A percentile compares a stretch with the other conserved stretches of the same genome.
Evolutionary conservation across 768 basidiomycete genomes (phyloP).

Genomic region (Lactarius hengduanensis): DNA sequence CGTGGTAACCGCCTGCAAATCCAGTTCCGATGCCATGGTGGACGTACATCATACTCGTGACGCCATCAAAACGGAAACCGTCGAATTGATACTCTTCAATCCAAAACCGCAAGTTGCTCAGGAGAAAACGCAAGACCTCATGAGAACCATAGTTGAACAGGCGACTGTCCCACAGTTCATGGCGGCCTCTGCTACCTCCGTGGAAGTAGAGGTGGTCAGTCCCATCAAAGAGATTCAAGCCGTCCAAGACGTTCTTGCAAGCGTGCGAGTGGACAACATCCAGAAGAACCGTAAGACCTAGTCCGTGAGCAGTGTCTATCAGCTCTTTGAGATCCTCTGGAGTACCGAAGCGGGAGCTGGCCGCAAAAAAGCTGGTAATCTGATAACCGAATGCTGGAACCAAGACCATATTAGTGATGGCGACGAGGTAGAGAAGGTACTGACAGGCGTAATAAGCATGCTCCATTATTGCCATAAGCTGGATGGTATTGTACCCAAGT

Average conservation of each 20-base stretch:
- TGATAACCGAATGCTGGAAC: slow-evolving; percentile 93
- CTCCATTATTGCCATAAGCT: slow-evolving; percentile 98
- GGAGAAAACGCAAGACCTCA: slow-evolving; percentile 91
- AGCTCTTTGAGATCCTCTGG: slow-evolving; percentile 96
- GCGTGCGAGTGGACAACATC: slow-evolving; percentile 99
- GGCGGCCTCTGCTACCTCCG: slow-evolving; percentile 83
- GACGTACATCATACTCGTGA: slow-evolving; percentile 99
- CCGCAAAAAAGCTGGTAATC: slow-evolving; percentile 95
- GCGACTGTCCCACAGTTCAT: slow-evolving; percentile 97
- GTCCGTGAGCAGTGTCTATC: slow-evolving; percentile 89
- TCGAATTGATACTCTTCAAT: slow-evolving; percentile 96
- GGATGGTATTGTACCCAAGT: slow-evolving; percentile 95
- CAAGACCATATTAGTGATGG: slow-evolving; percentile 16
- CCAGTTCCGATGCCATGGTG: slow-evolving; percentile 98
- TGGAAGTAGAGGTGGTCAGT: slow-evolving; percentile 98
- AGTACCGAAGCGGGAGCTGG: slow-evolving; percentile 91
- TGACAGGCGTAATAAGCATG: slow-evolving; percentile 96
- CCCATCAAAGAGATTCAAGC: slow-evolving; percentile 95
- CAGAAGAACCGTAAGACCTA: slow-evolving; percentile 91
- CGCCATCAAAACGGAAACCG: slow-evolving; percentile 98
- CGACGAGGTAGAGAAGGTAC: slow-evolving; percentile 34
- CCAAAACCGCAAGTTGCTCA: slow-evolving; percentile 94
- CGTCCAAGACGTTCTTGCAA: slow-evolving; percentile 95
- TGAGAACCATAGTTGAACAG: slow-evolving; percentile 96
- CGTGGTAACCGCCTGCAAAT: slow-evolving; percentile 97